phyloP scores from a whole-genome alignment of 1,284 basidiomycete genomes.

The Schizopora paradoxa region DNA sequence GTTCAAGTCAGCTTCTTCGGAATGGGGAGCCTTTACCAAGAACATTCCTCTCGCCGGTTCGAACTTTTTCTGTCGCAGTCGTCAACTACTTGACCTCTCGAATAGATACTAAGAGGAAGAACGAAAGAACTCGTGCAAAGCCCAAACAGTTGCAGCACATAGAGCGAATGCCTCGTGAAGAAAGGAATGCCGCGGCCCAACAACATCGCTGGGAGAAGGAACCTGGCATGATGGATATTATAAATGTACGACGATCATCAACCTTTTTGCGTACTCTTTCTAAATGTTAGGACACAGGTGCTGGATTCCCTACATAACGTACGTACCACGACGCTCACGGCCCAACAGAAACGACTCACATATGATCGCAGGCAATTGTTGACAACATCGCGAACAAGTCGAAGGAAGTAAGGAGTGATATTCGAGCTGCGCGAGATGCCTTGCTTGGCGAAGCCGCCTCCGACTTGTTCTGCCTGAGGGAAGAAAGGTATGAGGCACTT shows the following conservation, averaged over 20 bases:
- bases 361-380: conserved; percentile 34
- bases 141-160: background rate
- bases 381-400: conserved; percentile 39
- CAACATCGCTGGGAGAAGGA: too few species aligned
- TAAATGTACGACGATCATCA: conserved; percentile 1
- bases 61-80: too few species aligned
- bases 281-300: conserved; percentile 6
- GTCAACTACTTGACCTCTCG: too few species aligned
- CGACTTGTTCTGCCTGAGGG: conserved; percentile 35
- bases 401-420: conserved; percentile 35
- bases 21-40: background rate
- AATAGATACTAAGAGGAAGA: too few species aligned
- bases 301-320: conserved; percentile 16
- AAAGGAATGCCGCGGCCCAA: background rate
- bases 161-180: background rate
- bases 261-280: background rate
- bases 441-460: conserved; percentile 38
- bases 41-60: too few species aligned
- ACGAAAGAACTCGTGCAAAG: too few species aligned
- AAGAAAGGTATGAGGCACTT: conserved; percentile 36
- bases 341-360: conserved; percentile 16
- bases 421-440: conserved; percentile 34
- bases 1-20: background rate
- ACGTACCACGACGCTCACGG: background rate
- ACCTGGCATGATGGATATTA: conserved; percentile 15